Percentiles rank a stretch among this genome's conserved stretches.
Conservation (phyloP, 306 rosid genomes). For the peach (Prunus persica) region DNA sequence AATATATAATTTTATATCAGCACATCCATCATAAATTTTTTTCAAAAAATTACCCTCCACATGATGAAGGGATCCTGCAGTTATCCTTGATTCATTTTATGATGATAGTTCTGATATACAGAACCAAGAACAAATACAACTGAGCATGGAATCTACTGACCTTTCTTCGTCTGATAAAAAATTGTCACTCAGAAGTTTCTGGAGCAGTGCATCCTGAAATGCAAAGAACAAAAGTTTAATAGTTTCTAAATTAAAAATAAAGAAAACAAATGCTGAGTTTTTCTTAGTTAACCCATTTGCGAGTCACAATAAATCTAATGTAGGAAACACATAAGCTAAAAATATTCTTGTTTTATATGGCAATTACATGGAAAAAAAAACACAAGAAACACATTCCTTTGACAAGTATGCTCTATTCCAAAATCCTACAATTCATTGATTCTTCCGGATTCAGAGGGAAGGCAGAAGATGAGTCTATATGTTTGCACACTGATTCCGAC, state of each 20-base stretch:
- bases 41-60: not conserved
- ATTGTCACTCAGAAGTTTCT: constrained; percentile 59
- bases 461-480: too few species aligned
- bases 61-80: not conserved
- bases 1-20: not conserved
- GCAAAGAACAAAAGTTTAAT: constrained; percentile 15
- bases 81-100: constrained; percentile 5
- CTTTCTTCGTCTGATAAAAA: constrained; percentile 80
- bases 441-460: too few species aligned
- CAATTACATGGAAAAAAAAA: not conserved
- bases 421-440: not conserved
- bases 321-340: too few species aligned
- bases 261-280: not conserved
- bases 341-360: not conserved
- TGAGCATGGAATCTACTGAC: constrained; percentile 37
- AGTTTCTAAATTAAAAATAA: not conserved
- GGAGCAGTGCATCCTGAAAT: constrained; percentile 82
- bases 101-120: constrained; percentile 8
- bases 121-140: not conserved
- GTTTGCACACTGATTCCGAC: too few species aligned
- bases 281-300: not conserved
- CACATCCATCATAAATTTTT: not conserved
- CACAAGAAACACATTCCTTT: not conserved
- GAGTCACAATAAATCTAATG: not conserved
- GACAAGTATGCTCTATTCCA: not conserved